These are phyloP conservation scores for Chaetomium olivaceum DNA, from an alignment of 2,329 filamentous ascomycete species.

Conservation along the genomic window DNA sequence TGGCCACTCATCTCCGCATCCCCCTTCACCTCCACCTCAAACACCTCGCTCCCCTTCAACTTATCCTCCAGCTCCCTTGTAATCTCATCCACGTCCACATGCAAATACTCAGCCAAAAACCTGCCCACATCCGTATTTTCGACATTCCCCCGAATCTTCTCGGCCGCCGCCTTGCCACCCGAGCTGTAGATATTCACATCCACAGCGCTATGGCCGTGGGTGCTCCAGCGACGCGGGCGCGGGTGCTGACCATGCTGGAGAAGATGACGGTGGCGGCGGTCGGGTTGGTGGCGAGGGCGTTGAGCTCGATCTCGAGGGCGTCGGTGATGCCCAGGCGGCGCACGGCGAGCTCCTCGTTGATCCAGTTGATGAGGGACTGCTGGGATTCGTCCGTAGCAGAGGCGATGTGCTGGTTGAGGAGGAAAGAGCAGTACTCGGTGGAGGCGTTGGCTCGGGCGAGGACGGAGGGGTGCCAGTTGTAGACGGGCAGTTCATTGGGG, in stretches of 20 bases:
- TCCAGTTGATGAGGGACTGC: conserved; percentile 56
- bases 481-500: conserved; percentile 55
- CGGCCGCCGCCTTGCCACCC: conserved; percentile 62
- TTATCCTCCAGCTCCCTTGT: conserved; percentile 72
- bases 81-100: conserved; percentile 74
- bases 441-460: conserved; percentile 77
- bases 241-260: conserved; percentile 81
- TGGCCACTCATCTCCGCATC: conserved; percentile 16
- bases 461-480: conserved; percentile 78
- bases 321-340: conserved; percentile 76
- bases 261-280: conserved; percentile 60
- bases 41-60: conserved; percentile 33
- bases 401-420: conserved; percentile 62
- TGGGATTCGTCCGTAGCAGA: conserved; percentile 38
- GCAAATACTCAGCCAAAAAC: conserved; percentile 78
- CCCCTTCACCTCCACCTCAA: conserved; percentile 15
- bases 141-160: conserved; percentile 75
- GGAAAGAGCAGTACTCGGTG: conserved; percentile 66
- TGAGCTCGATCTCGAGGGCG: conserved; percentile 69
- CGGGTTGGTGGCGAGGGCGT: conserved; percentile 61
- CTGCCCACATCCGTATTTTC: conserved; percentile 92
- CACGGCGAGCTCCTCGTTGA: conserved; percentile 67
- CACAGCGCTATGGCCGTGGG: conserved; percentile 88
- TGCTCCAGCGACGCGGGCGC: conserved; percentile 90
- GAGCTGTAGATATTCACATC: conserved; percentile 97